Evolutionary conservation across 768 basidiomycete species (phyloP), one percentile per base, ranked within the genome.

Genomic region (Hygrophorus pudorinus): DNA sequence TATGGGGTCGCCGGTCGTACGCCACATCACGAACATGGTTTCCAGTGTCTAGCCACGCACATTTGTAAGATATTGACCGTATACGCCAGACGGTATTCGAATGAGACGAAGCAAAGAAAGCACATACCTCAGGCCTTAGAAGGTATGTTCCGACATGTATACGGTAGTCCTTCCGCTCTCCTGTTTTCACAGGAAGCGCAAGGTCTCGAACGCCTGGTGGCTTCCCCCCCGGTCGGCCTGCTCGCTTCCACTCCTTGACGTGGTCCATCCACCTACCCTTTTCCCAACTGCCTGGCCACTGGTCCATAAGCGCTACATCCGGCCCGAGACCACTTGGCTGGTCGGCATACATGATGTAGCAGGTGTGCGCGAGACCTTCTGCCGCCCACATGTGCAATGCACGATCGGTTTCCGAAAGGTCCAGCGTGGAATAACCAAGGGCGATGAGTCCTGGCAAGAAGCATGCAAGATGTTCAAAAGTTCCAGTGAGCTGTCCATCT

Each of bases 321-420:
- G 85, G 79, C 11, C 76, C 81, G 24, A 88, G 59, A 2, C 85
- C 84, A 2, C 73, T 68, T 5, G 76, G 71, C 55, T 80, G 75
- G 54, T 87, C 85, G 1, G 78, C 80, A 53, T 86, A 87, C 39
- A 75, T 71, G 20, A 78, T 53, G 63, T 75, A 85, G 56, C 85
- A 87, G 11, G 71, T 80, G 55, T 82, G 72, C 27, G 80, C 79
- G 18, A 88, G 65, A 13, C 84, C 84, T 55, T 85, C 72, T 1
- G 85, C 85, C 3, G 79, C 85, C 78, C 81, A 86, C 42, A 76
- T 62, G 55, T 86, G 83, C 21, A 81, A 56, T n/a, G 81, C 27
- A 6, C 59, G 64, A 35, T 65, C 63, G 11, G 46, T 41, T 1
- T 48, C 43, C 1, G 70, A 52, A n/a, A 71, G 56, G 18, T 64